Evolutionary conservation across 1,139 yeast species (phyloP).

Genomic region (Protomyces inouyei): DNA sequence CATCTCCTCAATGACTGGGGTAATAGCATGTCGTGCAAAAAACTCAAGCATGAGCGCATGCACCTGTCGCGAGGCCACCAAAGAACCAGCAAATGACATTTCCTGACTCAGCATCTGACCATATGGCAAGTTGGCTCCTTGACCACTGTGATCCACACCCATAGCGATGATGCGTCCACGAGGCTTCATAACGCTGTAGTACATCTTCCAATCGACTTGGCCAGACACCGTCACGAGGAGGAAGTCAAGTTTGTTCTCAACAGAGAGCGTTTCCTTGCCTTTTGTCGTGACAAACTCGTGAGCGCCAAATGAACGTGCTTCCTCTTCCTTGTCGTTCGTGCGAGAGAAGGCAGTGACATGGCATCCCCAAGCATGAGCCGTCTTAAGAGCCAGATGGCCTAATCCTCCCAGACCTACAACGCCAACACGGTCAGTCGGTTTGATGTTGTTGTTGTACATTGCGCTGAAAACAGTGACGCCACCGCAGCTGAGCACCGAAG

Average conservation of each 20-base stretch:
- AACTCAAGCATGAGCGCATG: conserved; percentile 27
- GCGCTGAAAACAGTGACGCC: conserved; percentile 44
- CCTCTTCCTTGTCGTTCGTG: conserved; percentile 39
- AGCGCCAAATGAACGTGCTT: conserved; percentile 42
- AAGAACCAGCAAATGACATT: conserved; percentile 12
- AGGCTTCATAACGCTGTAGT: conserved; percentile 18
- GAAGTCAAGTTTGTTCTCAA: conserved; percentile 9
- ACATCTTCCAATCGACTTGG: conserved; percentile 22
- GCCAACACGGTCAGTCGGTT: conserved; percentile 41
- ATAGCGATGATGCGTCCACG: conserved; percentile 1
- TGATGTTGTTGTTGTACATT: conserved; percentile 39
- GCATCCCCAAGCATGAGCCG: conserved; percentile 44
- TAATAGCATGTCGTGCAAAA: conserved; percentile 26
- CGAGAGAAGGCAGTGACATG: conserved; percentile 44
- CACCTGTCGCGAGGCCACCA: conserved; percentile 24
- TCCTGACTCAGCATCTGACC: conserved; percentile 10
- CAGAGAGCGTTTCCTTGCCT: conserved; percentile 33
- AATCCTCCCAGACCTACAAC: conserved; percentile 46
- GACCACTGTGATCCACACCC: conserved; percentile 11
- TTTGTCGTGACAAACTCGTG: conserved; percentile 41
- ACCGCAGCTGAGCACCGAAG: conserved; percentile 45
- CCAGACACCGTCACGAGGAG: conserved; percentile 26
- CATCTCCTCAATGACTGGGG: conserved; percentile 14
- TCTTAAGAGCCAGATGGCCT: conserved; percentile 45
- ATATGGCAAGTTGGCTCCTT: conserved; percentile 12